A percentile compares a stretch with the other conserved stretches of the same genome.
Evolutionary conservation across 805 yeast genomes (phyloP).

Genomic region (Danielozyma ontarioensis): DNA sequence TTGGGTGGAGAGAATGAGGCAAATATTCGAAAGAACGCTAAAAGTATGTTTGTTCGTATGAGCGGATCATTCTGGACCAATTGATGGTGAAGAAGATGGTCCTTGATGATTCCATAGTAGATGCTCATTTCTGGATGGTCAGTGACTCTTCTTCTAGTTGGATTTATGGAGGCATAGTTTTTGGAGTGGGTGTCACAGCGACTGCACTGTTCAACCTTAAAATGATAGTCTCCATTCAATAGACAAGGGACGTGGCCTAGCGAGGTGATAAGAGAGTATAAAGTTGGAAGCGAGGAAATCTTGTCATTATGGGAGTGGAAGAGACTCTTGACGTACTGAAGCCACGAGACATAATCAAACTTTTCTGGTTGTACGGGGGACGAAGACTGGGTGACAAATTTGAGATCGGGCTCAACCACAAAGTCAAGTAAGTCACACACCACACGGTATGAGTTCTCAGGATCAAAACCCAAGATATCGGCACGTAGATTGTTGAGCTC

Average conservation of each 20-base stretch:
- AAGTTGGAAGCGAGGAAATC: conserved; percentile 1
- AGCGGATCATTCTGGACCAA: conserved; percentile 15
- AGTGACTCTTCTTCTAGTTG: conserved; percentile 15
- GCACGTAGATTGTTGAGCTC: conserved; percentile 12
- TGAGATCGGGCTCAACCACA: not conserved
- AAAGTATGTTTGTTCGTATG: conserved; percentile 37
- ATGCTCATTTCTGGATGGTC: conserved; percentile 17
- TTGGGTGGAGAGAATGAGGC: conserved; percentile 48
- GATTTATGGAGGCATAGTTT: conserved; percentile 17
- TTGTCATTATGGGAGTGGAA: conserved; percentile 5
- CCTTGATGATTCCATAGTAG: conserved; percentile 19
- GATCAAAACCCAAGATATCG: conserved; percentile 1
- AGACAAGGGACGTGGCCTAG: conserved; percentile 42
- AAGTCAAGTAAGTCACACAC: not conserved
- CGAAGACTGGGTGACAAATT: not conserved
- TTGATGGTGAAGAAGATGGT: conserved; percentile 10
- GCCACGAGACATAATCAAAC: conserved; percentile 15
- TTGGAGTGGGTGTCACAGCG: conserved; percentile 29
- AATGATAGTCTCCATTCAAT: conserved; percentile 31
- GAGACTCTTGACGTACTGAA: conserved; percentile 11
- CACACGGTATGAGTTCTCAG: conserved; percentile 1
- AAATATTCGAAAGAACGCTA: conserved; percentile 47
- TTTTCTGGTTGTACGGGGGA: too few relatives aligned
- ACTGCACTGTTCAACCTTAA: conserved; percentile 24
- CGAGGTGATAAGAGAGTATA: conserved; percentile 30